A percentile compares a stretch with the other conserved stretches of the same genome.
Conservation (phyloP, 108 stramenopile genomes). For the Seminavis robusta region DNA sequence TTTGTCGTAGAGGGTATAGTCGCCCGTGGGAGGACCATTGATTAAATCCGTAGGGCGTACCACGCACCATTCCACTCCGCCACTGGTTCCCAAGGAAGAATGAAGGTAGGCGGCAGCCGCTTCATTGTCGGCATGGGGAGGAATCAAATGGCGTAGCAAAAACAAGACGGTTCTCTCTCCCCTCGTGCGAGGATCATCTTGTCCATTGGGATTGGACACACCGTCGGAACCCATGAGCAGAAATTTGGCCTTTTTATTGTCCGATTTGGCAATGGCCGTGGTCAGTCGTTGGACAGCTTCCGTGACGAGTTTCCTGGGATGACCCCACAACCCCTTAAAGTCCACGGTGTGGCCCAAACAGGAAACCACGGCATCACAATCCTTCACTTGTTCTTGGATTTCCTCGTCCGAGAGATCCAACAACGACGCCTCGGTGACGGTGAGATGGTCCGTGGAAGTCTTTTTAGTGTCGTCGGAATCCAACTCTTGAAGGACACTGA, state of each 20-base stretch:
- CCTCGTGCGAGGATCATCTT: constrained; percentile 30
- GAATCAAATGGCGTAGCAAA: constrained; percentile 35
- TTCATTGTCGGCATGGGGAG: constrained; percentile 67
- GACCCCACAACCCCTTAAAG: constrained; percentile 33
- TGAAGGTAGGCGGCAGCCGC: constrained; percentile 37
- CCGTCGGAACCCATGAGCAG: constrained; percentile 64
- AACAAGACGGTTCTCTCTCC: constrained; percentile 26
- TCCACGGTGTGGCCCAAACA: constrained; percentile 42
- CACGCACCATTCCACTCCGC: constrained; percentile 34
- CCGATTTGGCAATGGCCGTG: constrained; percentile 13
- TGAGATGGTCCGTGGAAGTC: constrained; percentile 13
- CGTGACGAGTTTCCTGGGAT: constrained; percentile 23
- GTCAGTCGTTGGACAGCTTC: constrained; percentile 18
- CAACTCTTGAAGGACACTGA: too few relatives aligned
- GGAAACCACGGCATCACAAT: constrained; percentile 39
- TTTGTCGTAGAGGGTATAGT: too few relatives aligned
- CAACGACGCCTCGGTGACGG: constrained; percentile 41
- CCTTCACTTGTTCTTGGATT: constrained; percentile 23
- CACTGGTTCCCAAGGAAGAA: not conserved
- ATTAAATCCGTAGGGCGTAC: constrained; percentile 58
- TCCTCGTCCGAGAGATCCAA: constrained; percentile 38
- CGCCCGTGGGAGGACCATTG: constrained; percentile 9
- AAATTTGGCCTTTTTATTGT: constrained; percentile 33
- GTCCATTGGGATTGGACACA: constrained; percentile 38
- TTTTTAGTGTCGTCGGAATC: too few relatives aligned